Conservation (phyloP, 352 stramenopile genomes). For the Pythium dissimile region DNA sequence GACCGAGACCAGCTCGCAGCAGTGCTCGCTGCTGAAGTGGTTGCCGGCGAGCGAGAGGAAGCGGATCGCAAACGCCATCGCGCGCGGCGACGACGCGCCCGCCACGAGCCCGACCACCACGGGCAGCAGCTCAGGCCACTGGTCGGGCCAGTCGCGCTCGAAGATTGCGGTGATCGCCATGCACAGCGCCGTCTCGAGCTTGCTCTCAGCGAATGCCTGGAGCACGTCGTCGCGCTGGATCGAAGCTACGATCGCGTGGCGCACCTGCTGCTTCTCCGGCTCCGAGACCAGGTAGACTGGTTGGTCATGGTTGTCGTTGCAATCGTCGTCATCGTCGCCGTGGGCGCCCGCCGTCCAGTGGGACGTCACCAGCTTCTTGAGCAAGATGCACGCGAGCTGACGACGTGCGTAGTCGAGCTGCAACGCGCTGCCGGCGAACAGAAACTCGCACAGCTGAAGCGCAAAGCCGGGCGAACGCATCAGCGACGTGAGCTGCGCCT, state of each 20-base stretch:
- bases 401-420: conserved; percentile 39
- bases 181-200: conserved; percentile 77
- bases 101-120: conserved; percentile 57
- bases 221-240: conserved; percentile 49
- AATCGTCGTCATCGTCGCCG: conserved; percentile 22
- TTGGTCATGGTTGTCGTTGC: conserved; percentile 18
- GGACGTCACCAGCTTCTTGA: conserved; percentile 72
- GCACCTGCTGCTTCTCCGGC: conserved; percentile 66
- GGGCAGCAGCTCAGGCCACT: conserved; percentile 76
- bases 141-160: conserved; percentile 79
- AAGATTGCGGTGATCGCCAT: conserved; percentile 78
- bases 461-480: conserved; percentile 63
- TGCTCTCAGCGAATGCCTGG: conserved; percentile 56
- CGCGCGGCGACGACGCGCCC: conserved; percentile 23
- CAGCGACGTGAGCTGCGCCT: conserved; percentile 62
- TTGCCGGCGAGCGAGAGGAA: conserved; percentile 70
- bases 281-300: conserved; percentile 49
- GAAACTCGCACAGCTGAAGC: conserved; percentile 63
- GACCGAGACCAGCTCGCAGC: conserved; percentile 66
- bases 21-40: conserved; percentile 79
- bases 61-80: conserved; percentile 67
- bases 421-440: conserved; percentile 36
- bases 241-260: conserved; percentile 47
- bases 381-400: conserved; percentile 66
- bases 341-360: conserved; percentile 40